Evolutionary conservation across 495 filamentous ascomycete species (phyloP), one percentile per base, ranked within the genome.

Genomic region (Podospora pseudopauciseta): DNA sequence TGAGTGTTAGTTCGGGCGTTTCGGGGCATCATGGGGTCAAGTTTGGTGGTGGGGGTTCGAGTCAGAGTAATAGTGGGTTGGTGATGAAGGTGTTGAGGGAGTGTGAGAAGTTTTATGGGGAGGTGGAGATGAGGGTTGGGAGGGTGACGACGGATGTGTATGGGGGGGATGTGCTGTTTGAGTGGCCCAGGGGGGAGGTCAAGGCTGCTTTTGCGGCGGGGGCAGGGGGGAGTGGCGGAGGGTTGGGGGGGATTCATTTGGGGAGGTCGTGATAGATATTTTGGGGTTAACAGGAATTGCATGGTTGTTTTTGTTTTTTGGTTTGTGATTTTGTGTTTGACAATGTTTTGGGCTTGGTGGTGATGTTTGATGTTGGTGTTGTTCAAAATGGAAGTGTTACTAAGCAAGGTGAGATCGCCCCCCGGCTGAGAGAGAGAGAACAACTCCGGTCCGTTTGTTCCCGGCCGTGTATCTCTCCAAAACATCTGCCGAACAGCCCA

Each of bases 21-120:
- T 64, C 60, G 2, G 68, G 65, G 60, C 54, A 60, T n/a, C 26
- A 5, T 1, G 18, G 23, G 28, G 61, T 11, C 15, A 23, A 61
- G 16, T 20, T 61, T 18, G 16, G 39, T 60, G 64, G 60, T 19
- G 59, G 63, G 58, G 55, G 57, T n/a, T 61, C 56, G 26, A 56
- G 67, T 27, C 65, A 65, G 16, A 62, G 39, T 26, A 73, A 71
- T 71, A 83, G 87, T 16, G 86, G 86, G 53, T 79, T 98, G 34
- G 91, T 97, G 56, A 79, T 81, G 44, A 89, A 90, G 77, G 92
- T 98, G 63, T 77, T 91, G n/a, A 87, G 86, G 71, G 91, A 90
- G 77, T 94, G 92, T 72, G 92, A 96, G 81, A 81, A 78, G 58
- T 90, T 88, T 64, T 97, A 97, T 77, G 85, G 86, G 55, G 84